Conservation (phyloP, 768 basidiomycete genomes). For the Calocybe indica region DNA sequence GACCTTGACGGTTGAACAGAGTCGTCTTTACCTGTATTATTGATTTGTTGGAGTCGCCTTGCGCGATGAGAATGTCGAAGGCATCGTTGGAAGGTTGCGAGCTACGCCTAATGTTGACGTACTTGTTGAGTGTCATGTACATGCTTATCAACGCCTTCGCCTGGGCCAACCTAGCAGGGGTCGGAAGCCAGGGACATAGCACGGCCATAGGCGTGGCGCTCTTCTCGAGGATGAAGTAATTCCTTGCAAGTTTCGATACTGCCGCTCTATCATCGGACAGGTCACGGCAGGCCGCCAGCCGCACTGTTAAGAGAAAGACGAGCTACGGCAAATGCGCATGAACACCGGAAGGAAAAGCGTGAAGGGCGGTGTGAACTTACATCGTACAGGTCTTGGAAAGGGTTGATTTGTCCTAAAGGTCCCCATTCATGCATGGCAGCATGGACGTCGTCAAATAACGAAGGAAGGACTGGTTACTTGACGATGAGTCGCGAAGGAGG, state of each 20-base stretch:
- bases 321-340: constrained; percentile 3
- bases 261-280: constrained; percentile 12
- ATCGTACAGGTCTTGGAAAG: constrained; percentile 13
- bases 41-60: constrained; percentile 10
- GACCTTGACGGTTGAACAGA: neutral
- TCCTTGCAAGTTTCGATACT: constrained; percentile 3
- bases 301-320: constrained; percentile 14
- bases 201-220: constrained; percentile 9
- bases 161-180: constrained; percentile 9
- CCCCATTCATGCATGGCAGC: constrained; percentile 9
- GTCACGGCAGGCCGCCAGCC: constrained; percentile 12
- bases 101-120: constrained; percentile 11
- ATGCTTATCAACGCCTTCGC: constrained; percentile 11
- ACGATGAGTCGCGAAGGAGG: neutral
- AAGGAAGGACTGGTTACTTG: constrained; percentile 7
- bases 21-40: constrained; percentile 17
- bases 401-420: constrained; percentile 10
- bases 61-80: constrained; percentile 16
- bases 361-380: constrained; percentile 2
- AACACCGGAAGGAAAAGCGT: neutral
- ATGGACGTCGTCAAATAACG: constrained; percentile 13
- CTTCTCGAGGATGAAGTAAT: constrained; percentile 11
- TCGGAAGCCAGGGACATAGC: constrained; percentile 20
- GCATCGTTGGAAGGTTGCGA: constrained; percentile 11
- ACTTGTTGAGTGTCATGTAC: constrained; percentile 8